Evolutionary conservation across 441 rosid genomes (phyloP).

Genomic region (Pelargonium myrrhifolium): DNA sequence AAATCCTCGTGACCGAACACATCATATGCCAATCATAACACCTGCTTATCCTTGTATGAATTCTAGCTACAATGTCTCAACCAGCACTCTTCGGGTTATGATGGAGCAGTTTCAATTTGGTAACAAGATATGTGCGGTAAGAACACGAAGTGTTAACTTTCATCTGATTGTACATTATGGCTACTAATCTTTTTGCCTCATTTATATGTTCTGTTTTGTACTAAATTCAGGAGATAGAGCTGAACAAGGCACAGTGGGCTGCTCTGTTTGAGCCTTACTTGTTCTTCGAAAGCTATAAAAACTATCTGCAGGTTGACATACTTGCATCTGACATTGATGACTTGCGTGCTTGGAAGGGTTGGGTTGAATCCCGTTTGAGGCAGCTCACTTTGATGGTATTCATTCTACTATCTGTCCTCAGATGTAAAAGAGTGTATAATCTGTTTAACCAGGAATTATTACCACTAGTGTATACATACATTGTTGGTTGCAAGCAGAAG

Average conservation of each 20-base stretch:
- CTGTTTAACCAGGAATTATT: not conserved
- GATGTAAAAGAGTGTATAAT: not conserved
- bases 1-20: conserved; percentile 51
- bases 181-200: not conserved
- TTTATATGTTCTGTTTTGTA: conserved; percentile 1
- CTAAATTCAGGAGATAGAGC: conserved; percentile 47
- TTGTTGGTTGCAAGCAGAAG: not conserved
- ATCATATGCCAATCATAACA: conserved; percentile 67
- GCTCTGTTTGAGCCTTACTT: conserved; percentile 51
- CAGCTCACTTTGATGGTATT: conserved; percentile 58
- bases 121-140: conserved; percentile 53
- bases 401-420: not conserved
- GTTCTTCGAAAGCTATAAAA: conserved; percentile 61
- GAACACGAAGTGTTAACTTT: conserved; percentile 1
- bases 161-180: not conserved
- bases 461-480: not conserved
- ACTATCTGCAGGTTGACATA: conserved; percentile 60
- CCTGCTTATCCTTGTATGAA: conserved; percentile 83
- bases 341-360: conserved; percentile 62
- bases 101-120: conserved; percentile 59
- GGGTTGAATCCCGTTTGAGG: conserved; percentile 73
- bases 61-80: conserved; percentile 69
- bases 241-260: conserved; percentile 48
- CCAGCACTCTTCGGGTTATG: conserved; percentile 57
- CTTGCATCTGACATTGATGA: conserved; percentile 50